Evolutionary conservation across 352 stramenopile genomes (phyloP).

Genomic region (Phytophthora pini): DNA sequence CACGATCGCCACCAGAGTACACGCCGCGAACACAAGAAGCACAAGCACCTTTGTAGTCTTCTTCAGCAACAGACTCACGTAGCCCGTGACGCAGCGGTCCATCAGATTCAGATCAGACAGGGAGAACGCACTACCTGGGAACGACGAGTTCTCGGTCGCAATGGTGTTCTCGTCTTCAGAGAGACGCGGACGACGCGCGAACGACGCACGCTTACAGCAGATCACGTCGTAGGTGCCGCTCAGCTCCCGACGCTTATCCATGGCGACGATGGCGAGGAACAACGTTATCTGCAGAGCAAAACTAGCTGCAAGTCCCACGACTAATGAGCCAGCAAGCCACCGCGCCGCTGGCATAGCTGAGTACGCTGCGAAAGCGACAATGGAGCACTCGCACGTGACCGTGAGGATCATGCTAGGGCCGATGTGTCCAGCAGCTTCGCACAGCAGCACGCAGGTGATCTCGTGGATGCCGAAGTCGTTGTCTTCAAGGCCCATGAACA

Average conservation of each 20-base stretch:
- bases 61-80: conserved; percentile 47
- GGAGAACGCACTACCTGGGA: conserved; percentile 36
- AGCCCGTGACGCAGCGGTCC: conserved; percentile 48
- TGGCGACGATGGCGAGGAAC: conserved; percentile 60
- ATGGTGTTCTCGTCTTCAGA: conserved; percentile 40
- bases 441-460: conserved; percentile 57
- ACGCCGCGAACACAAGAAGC: conserved; percentile 55
- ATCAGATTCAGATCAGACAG: conserved; percentile 40
- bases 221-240: conserved; percentile 63
- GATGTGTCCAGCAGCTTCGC: conserved; percentile 54
- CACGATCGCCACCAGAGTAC: conserved; percentile 56
- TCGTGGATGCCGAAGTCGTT: conserved; percentile 56
- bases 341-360: conserved; percentile 70
- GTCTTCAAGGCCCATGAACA: conserved; percentile 60
- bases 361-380: conserved; percentile 63
- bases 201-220: conserved; percentile 51
- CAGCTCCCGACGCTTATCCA: conserved; percentile 78
- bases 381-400: conserved; percentile 49
- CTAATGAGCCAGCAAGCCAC: conserved; percentile 66
- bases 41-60: conserved; percentile 65
- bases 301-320: conserved; percentile 54
- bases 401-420: conserved; percentile 69
- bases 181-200: conserved; percentile 23
- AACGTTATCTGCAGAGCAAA: conserved; percentile 74
- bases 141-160: conserved; percentile 37